Percentiles rank a stretch among this genome's conserved stretches.
Evolutionary conservation across 768 basidiomycete genomes (phyloP).

Genomic region (Peribolospora baueri): DNA sequence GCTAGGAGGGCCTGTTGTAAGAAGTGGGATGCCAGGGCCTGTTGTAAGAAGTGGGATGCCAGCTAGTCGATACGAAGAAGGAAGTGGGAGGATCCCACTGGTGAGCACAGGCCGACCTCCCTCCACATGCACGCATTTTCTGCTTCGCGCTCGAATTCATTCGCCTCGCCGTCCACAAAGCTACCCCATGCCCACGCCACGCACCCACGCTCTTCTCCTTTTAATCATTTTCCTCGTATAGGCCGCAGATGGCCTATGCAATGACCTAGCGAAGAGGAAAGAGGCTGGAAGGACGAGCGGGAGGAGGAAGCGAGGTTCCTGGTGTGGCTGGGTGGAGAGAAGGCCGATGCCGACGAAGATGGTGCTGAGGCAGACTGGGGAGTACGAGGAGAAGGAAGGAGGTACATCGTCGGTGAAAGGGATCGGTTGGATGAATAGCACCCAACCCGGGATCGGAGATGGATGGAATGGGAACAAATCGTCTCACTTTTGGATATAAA

Average conservation of each 20-base stretch:
- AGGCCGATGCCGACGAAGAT: neutral
- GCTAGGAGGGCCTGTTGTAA: slow-evolving; percentile 2
- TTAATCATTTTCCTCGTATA: too few relatives aligned
- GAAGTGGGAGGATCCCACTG: neutral
- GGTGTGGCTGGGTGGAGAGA: slow-evolving; percentile 11
- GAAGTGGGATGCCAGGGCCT: slow-evolving; percentile 1
- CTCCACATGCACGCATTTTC: neutral
- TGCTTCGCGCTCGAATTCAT: neutral
- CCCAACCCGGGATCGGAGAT: too few relatives aligned
- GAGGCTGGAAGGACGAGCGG: slow-evolving; percentile 7
- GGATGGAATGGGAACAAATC: neutral
- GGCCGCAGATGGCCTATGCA: neutral
- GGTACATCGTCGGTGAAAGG: too few relatives aligned
- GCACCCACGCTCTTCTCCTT: too few relatives aligned
- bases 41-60: neutral
- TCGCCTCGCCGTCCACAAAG: too few relatives aligned
- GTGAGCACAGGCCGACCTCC: neutral
- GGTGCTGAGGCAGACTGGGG: slow-evolving; percentile 1
- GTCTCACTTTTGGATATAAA: neutral
- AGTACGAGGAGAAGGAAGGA: too few relatives aligned
- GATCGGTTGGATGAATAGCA: too few relatives aligned
- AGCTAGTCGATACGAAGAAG: too few relatives aligned
- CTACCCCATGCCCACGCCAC: too few relatives aligned
- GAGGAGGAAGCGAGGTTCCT: slow-evolving; percentile 13
- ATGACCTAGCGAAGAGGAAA: neutral